Base-by-base conservation (phyloP, 495 filamentous ascomycete species). In the Xylaria nigripes region DNA sequence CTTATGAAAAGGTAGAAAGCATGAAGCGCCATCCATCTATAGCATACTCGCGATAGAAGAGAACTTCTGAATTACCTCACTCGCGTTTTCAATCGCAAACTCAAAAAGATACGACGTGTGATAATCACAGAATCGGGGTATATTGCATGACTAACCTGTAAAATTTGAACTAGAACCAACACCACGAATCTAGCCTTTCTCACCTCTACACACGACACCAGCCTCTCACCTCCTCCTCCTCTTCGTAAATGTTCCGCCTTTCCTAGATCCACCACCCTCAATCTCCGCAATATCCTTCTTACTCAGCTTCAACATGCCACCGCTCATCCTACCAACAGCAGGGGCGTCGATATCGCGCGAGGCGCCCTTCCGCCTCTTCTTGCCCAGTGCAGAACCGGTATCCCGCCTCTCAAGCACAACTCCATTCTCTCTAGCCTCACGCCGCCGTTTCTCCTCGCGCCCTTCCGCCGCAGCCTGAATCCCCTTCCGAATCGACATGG, bases 391-490 rank as follows among this genome's bases (percentile, higher is more conserved):
- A 23, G 58, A 62, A 10, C 36, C 53, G 18, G 76, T 2, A 3
- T n/a, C 36, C 3, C 3, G 78, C 56, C 81, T 83, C 73, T 97
- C 93, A 2, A 98, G 74, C 51, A 97, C 81, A 54, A 97, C 85
- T 6, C 93, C 93, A 57, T 90, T 94, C 71, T 96, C 90, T 59
- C 78, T 81, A 6, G 93, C 93, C 60, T 95, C 87, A 25, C 70
- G 74, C 27, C 93, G 72, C 30, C 93, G 72, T 64, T 74, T 86
- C 2, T 79, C 75, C 62, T 97, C 91, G 51, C 79, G 81, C 34
- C 71, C 68, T 12, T 62, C 70, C 2, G 80, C 78, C 51, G 87
- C 86, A 2, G 79, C 76, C 9, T 75, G 70, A 52, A 96, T 96
- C 6, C 90, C 90, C 67, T 83, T 87, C 47, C 87, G 77, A 60